Conservation (phyloP, 2,329 filamentous ascomycete species). For the Lecanicillium sp. region DNA sequence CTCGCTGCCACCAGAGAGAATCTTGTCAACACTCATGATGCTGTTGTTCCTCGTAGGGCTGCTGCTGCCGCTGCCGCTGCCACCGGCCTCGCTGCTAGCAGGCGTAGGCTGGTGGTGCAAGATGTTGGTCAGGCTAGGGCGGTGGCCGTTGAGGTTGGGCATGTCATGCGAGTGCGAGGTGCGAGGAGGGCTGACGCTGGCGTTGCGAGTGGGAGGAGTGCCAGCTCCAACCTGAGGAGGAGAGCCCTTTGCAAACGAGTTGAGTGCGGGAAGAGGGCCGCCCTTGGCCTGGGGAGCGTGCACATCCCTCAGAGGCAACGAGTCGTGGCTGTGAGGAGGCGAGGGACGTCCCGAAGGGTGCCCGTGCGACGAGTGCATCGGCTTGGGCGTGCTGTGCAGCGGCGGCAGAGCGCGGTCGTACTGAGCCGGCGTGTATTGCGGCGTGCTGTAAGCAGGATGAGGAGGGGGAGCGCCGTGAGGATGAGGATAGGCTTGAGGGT, state of each 20-base stretch:
- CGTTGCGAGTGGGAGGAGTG: constrained; percentile 36
- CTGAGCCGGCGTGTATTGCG: constrained; percentile 14
- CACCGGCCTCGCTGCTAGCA: constrained; percentile 36
- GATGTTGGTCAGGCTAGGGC: constrained; percentile 40
- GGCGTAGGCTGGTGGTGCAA: constrained; percentile 38
- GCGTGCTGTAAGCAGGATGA: constrained; percentile 21
- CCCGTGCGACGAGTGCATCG: constrained; percentile 23
- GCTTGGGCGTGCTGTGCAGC: constrained; percentile 22
- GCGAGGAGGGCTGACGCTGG: constrained; percentile 42
- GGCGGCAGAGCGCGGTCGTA: constrained; percentile 32
- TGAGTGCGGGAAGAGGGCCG: constrained; percentile 36
- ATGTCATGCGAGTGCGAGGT: constrained; percentile 27
- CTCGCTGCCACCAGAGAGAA: constrained; percentile 32
- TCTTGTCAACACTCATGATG: constrained; percentile 10
- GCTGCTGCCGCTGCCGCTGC: constrained; percentile 35
- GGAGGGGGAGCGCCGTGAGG: constrained; percentile 18
- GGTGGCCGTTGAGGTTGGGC: constrained; percentile 12
- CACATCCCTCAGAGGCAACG: constrained; percentile 36
- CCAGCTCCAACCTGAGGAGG: constrained; percentile 22
- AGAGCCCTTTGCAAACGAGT: constrained; percentile 20
- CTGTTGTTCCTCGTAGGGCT: constrained; percentile 21
- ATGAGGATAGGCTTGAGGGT: constrained; percentile 12
- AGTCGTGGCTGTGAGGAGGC: constrained; percentile 27
- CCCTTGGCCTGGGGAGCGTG: constrained; percentile 34
- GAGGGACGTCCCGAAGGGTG: constrained; percentile 24